phyloP scores from a whole-genome alignment of 2,329 filamentous ascomycete genomes.

The Gremmenia infestans region DNA sequence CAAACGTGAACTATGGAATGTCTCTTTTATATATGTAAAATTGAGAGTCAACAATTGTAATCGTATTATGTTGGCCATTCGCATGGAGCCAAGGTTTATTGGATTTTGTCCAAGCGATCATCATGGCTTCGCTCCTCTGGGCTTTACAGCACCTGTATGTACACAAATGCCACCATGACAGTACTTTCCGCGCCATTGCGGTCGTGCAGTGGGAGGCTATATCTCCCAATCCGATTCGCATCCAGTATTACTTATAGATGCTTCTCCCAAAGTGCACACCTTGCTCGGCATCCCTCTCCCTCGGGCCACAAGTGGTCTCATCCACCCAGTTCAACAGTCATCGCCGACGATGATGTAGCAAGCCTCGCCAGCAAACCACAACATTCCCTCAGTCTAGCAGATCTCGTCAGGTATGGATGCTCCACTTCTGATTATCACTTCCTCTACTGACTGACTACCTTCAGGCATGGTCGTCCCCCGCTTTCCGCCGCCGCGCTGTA shows the following conservation, averaged over 20 bases:
- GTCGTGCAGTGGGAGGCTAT: slow-evolving; percentile 17
- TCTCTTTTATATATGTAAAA: no score
- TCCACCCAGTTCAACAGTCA: slow-evolving; percentile 43
- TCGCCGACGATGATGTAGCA: slow-evolving; percentile 71
- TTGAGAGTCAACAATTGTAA: no score
- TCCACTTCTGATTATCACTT: not conserved
- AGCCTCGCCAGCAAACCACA: slow-evolving; percentile 72
- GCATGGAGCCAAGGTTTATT: no score
- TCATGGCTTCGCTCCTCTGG: not conserved
- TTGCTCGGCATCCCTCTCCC: slow-evolving; percentile 26
- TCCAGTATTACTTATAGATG: not conserved
- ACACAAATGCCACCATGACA: slow-evolving; percentile 45
- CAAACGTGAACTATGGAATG: no score
- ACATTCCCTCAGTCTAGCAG: slow-evolving; percentile 77
- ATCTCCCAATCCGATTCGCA: not conserved
- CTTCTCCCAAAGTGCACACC: slow-evolving; percentile 1
- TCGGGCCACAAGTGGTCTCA: slow-evolving; percentile 35
- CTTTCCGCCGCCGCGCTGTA: slow-evolving; percentile 76
- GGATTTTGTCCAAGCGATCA: no score
- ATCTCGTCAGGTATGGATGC: slow-evolving; percentile 71
- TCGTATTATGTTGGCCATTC: no score
- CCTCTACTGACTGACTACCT: not conserved
- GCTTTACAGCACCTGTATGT: not conserved
- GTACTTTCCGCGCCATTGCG: slow-evolving; percentile 36
- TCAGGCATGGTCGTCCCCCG: slow-evolving; percentile 72